A percentile compares a stretch with the other conserved stretches of the same genome.
Evolutionary conservation across 1,284 basidiomycete species (phyloP).

Genomic region (Coriolopsis trogii): DNA sequence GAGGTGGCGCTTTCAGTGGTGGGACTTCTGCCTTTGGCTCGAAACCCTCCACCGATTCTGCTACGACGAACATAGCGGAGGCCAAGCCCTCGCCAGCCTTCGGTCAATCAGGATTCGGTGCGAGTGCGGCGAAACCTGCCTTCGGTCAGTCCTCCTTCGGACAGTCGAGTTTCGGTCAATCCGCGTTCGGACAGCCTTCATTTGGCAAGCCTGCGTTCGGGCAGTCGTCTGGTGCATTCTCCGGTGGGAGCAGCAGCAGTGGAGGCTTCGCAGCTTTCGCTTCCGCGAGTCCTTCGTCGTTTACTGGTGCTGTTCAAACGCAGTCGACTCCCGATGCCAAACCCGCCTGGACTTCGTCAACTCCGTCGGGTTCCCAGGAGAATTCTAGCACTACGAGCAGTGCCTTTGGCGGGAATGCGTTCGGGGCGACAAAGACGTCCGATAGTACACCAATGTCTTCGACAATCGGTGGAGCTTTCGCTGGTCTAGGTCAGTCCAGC

Average conservation of each 20-base stretch:
- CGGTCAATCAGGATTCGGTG: conserved; percentile 1
- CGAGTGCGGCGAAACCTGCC: conserved; percentile 19
- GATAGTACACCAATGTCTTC: conserved; percentile 1
- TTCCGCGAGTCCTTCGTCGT: conserved; percentile 31
- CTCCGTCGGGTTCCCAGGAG: conserved; percentile 4
- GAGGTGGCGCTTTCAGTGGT: conserved; percentile 8
- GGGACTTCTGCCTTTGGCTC: neutral
- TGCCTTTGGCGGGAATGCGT: conserved; percentile 1
- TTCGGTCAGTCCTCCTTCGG: conserved; percentile 29
- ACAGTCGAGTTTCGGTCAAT: conserved; percentile 29
- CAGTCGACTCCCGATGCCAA: conserved; percentile 17
- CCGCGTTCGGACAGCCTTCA: conserved; percentile 35
- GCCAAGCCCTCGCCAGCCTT: conserved; percentile 5
- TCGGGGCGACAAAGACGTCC: conserved; percentile 1
- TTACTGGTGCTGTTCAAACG: conserved; percentile 28
- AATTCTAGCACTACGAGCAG: neutral
- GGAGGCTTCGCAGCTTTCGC: conserved; percentile 28
- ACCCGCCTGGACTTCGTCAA: conserved; percentile 27
- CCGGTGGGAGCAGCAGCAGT: conserved; percentile 1
- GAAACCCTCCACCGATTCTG: neutral
- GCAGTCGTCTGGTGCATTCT: conserved; percentile 9
- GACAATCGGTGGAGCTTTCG: conserved; percentile 7
- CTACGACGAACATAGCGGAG: neutral
- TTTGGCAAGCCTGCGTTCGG: conserved; percentile 42
- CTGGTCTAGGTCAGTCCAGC: conserved; percentile 27